Conservation (phyloP, 768 basidiomycete species). For the Auricularia sp. region DNA sequence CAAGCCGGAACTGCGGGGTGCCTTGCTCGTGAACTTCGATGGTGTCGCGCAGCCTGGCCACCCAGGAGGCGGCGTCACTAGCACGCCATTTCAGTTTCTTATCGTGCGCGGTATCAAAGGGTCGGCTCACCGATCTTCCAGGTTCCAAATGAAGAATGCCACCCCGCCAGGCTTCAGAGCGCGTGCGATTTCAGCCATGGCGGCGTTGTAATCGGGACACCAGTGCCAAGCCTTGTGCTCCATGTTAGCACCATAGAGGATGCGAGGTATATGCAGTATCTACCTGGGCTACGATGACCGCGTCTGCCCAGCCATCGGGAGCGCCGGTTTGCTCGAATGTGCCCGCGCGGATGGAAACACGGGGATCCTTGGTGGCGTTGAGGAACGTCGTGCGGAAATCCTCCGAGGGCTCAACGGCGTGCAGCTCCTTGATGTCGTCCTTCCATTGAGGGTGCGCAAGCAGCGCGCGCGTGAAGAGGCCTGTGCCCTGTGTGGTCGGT, state of each 20-base stretch:
- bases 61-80: conserved; percentile 48
- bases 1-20: conserved; percentile 74
- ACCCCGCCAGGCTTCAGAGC: conserved; percentile 68
- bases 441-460: conserved; percentile 52
- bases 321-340: conserved; percentile 59
- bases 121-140: conserved; percentile 59
- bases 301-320: conserved; percentile 60
- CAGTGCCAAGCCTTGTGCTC: conserved; percentile 77
- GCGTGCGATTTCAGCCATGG: conserved; percentile 66
- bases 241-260: background rate
- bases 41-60: conserved; percentile 56
- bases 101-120: background rate
- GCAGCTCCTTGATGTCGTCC: conserved; percentile 38
- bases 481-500: conserved; percentile 44
- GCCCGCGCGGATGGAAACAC: conserved; percentile 48
- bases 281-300: conserved; percentile 71
- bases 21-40: conserved; percentile 60
- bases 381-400: conserved; percentile 46
- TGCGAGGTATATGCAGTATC: background rate
- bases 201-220: conserved; percentile 70
- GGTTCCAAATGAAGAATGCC: conserved; percentile 78
- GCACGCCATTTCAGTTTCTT: background rate
- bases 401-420: conserved; percentile 67
- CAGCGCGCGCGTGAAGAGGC: conserved; percentile 79
- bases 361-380: conserved; percentile 27